phyloP scores from a whole-genome alignment of 2,329 filamentous ascomycete genomes.

The Akanthomyces uredinophilus region DNA sequence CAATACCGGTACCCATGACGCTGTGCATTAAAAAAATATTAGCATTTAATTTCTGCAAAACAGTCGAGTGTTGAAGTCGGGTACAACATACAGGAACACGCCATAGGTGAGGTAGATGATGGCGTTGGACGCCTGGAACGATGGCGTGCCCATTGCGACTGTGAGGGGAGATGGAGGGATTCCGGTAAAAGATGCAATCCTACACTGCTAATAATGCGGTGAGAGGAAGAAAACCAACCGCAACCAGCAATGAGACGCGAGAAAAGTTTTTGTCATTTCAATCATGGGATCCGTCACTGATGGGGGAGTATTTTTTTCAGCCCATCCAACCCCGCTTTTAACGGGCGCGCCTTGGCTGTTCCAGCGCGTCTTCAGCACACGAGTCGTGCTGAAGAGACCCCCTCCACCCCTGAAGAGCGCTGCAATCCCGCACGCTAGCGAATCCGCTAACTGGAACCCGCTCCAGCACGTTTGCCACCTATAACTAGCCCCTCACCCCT shows the following conservation, averaged over 20 bases:
- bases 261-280: not conserved
- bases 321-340: slow-evolving; percentile 3
- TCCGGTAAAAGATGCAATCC: no score
- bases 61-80: not conserved
- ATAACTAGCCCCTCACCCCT: no score
- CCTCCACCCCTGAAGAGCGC: no score
- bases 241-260: not conserved
- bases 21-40: slow-evolving; percentile 33
- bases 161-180: not conserved
- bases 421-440: no score
- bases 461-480: no score
- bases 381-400: not conserved
- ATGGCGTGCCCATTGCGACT: slow-evolving; percentile 65
- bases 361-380: not conserved
- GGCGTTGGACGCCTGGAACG: slow-evolving; percentile 72
- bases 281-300: not conserved
- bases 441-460: not conserved
- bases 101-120: slow-evolving; percentile 77
- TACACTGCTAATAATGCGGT: no score
- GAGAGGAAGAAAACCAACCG: not conserved
- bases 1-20: slow-evolving; percentile 55
- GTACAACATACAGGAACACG: slow-evolving; percentile 60
- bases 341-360: not conserved
- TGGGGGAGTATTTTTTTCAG: not conserved
- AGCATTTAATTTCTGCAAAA: not conserved